Conservation (phyloP, 805 yeast genomes). For the Cyberlindnera japonica region DNA sequence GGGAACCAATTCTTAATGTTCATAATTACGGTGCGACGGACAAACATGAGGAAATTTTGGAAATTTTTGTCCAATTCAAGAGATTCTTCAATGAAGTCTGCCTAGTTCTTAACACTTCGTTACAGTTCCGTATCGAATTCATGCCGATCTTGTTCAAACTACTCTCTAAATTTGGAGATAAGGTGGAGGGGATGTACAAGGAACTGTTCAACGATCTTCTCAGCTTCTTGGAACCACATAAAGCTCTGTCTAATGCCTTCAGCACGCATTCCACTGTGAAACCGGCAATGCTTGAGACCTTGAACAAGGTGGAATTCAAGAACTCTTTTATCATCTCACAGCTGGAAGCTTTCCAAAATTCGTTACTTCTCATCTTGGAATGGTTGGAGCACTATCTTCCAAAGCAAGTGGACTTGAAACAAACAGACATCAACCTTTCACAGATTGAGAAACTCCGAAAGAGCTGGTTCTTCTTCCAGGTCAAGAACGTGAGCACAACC, state of each 20-base stretch:
- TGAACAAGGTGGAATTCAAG: constrained; percentile 23
- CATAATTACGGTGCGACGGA: background rate
- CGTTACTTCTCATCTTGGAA: constrained; percentile 31
- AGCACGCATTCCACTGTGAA: constrained; percentile 6
- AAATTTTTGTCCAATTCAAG: constrained; percentile 23
- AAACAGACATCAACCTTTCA: constrained; percentile 25
- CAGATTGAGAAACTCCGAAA: constrained; percentile 33
- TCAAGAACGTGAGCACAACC: constrained; percentile 22
- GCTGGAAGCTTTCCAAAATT: constrained; percentile 36
- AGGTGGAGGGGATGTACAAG: constrained; percentile 21
- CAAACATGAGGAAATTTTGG: constrained; percentile 9
- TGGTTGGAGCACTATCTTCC: constrained; percentile 16
- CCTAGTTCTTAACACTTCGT: constrained; percentile 24
- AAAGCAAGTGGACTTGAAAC: constrained; percentile 23
- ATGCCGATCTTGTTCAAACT: constrained; percentile 22
- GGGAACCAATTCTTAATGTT: constrained; percentile 16
- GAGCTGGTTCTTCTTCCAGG: constrained; percentile 39
- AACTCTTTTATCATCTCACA: constrained; percentile 30
- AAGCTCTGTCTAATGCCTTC: constrained; percentile 16
- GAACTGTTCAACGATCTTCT: constrained; percentile 24
- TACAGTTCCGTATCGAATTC: constrained; percentile 28
- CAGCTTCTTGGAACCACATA: constrained; percentile 24
- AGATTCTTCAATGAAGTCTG: constrained; percentile 20
- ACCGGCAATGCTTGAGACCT: constrained; percentile 4
- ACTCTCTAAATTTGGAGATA: constrained; percentile 22